A percentile compares a stretch with the other conserved stretches of the same genome.
These are phyloP conservation scores for Cymbidium sinense DNA, from an alignment of 106 monocot species.

Conservation along the genomic window DNA sequence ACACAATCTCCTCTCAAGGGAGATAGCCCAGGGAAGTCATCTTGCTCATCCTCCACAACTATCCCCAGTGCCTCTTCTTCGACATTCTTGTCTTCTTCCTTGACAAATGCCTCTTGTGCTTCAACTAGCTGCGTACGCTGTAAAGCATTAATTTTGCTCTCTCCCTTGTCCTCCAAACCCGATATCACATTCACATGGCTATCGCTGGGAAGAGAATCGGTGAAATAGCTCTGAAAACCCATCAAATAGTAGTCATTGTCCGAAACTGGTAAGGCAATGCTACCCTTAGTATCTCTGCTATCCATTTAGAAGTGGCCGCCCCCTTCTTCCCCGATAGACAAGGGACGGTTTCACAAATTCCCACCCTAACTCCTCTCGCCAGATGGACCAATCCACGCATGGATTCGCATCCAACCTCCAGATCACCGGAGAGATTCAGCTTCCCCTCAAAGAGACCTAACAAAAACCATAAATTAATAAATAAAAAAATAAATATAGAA, in stretches of 20 bases:
- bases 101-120: neutral
- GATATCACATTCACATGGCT: neutral
- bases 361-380: neutral
- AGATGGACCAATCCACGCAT: neutral
- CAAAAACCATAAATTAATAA: neutral
- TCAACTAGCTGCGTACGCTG: neutral
- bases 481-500: neutral
- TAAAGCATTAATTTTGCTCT: neutral
- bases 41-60: slow-evolving; percentile 12
- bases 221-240: neutral
- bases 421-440: slow-evolving; percentile 11
- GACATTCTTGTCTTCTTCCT: slow-evolving; percentile 4
- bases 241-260: neutral
- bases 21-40: slow-evolving; percentile 20
- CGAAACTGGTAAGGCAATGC: neutral
- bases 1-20: slow-evolving; percentile 13
- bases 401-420: slow-evolving; percentile 10
- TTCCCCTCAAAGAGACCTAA: slow-evolving; percentile 7
- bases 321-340: neutral
- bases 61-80: neutral
- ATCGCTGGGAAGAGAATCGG: neutral
- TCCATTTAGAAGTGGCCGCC: neutral
- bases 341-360: neutral
- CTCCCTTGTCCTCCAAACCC: neutral
- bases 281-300: neutral